These are phyloP conservation scores for Aspergillus affinis DNA, from an alignment of 495 filamentous ascomycete species.

Conservation along the genomic window DNA sequence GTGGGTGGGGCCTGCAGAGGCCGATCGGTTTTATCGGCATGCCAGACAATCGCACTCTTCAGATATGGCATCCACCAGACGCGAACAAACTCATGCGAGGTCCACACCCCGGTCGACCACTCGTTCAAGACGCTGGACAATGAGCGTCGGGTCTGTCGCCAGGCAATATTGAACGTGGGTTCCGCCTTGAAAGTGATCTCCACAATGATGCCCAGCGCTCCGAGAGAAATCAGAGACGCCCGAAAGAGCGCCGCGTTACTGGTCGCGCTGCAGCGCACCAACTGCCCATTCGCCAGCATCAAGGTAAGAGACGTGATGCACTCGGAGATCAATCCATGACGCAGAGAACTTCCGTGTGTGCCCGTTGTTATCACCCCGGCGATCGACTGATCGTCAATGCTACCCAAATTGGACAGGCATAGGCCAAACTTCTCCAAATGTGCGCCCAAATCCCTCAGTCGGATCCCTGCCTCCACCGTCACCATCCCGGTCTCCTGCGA, in stretches of 20 bases:
- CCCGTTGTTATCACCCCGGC: conserved; percentile 90
- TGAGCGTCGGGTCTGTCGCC: conserved; percentile 75
- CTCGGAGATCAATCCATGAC: conserved; percentile 80
- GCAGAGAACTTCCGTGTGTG: conserved; percentile 85
- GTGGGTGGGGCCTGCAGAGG: conserved; percentile 45
- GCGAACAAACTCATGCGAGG: conserved; percentile 78
- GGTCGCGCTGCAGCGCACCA: conserved; percentile 67
- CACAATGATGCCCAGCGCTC: conserved; percentile 85
- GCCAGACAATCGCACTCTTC: conserved; percentile 82
- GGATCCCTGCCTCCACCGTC: conserved; percentile 82
- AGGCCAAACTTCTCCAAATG: conserved; percentile 71
- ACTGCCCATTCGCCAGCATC: conserved; percentile 78
- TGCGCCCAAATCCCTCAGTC: conserved; percentile 66
- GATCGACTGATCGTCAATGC: conserved; percentile 91
- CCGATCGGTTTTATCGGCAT: conserved; percentile 69
- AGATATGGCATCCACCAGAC: conserved; percentile 98
- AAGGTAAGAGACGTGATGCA: conserved; percentile 70
- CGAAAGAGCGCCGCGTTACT: conserved; percentile 79
- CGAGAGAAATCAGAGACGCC: conserved; percentile 82
- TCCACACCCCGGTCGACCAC: conserved; percentile 82
- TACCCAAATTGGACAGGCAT: conserved; percentile 84
- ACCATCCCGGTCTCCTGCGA: conserved; percentile 62
- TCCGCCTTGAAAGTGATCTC: conserved; percentile 83
- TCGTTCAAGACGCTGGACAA: conserved; percentile 63
- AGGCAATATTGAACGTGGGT: conserved; percentile 74